These are phyloP conservation scores for Cystoderma amianthinum DNA, from an alignment of 768 basidiomycete species.

Conservation along the genomic window DNA sequence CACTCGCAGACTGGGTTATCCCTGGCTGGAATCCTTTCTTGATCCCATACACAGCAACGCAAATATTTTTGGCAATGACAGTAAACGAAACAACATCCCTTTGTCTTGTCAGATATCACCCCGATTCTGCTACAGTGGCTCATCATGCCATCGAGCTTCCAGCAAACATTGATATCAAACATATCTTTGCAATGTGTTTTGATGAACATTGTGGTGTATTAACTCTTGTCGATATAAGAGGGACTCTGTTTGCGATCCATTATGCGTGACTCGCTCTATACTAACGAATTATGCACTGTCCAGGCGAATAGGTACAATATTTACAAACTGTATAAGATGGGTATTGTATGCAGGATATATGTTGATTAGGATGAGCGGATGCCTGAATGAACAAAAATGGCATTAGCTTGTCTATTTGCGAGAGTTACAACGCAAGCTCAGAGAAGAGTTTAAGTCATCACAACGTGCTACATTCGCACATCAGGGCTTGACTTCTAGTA, in stretches of 20 bases:
- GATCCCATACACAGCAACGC: background rate
- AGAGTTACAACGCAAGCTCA: too few relatives aligned
- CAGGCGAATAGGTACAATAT: too few relatives aligned
- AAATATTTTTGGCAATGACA: background rate
- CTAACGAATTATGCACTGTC: too few relatives aligned
- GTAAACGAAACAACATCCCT: background rate
- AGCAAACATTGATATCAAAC: background rate
- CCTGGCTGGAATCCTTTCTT: background rate
- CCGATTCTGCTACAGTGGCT: background rate
- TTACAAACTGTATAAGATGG: too few relatives aligned
- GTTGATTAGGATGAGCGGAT: too few relatives aligned
- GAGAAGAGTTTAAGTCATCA: too few relatives aligned
- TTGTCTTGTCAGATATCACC: background rate
- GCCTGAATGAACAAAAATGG: too few relatives aligned
- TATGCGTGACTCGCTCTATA: background rate
- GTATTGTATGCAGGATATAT: background rate
- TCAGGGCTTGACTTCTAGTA: background rate
- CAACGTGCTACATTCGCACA: too few relatives aligned
- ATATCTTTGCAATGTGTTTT: background rate
- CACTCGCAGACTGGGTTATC: background rate
- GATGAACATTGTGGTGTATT: background rate
- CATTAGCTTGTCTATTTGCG: too few relatives aligned
- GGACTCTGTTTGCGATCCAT: background rate
- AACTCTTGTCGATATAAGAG: background rate
- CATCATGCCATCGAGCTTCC: background rate